These are phyloP conservation scores for Lactifluus piperatus DNA, from an alignment of 768 basidiomycete species.

Conservation along the genomic window DNA sequence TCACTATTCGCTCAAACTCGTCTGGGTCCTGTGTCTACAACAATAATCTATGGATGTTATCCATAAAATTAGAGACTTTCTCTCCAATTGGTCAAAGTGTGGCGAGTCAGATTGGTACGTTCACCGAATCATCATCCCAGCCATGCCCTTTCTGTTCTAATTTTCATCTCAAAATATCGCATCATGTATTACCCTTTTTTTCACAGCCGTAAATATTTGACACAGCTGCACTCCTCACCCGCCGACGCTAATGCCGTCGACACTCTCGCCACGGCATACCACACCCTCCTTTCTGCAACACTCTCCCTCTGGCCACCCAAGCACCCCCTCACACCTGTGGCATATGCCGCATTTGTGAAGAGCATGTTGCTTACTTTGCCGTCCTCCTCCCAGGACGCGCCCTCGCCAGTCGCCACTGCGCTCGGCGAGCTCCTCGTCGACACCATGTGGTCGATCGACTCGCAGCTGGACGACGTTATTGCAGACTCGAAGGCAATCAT, in stretches of 20 bases:
- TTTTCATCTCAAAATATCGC: not conserved
- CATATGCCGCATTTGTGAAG: slow-evolving; percentile 55
- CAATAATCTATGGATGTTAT: slow-evolving; percentile 16
- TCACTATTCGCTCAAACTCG: not conserved
- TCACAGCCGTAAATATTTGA: slow-evolving; percentile 51
- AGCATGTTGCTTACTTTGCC: slow-evolving; percentile 54
- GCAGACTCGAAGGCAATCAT: slow-evolving; percentile 40
- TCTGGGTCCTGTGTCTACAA: not conserved
- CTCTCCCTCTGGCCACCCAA: slow-evolving; percentile 48
- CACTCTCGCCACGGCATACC: slow-evolving; percentile 56
- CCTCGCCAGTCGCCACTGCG: slow-evolving; percentile 33
- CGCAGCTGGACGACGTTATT: slow-evolving; percentile 63
- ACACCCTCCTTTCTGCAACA: slow-evolving; percentile 54
- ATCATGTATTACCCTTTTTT: not conserved
- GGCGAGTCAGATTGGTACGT: slow-evolving; percentile 18
- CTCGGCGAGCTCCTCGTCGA: slow-evolving; percentile 70
- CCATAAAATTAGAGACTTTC: slow-evolving; percentile 7
- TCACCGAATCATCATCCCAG: not conserved
- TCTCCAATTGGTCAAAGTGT: slow-evolving; percentile 16
- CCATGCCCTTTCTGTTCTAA: not conserved
- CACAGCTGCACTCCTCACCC: slow-evolving; percentile 50
- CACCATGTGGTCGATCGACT: slow-evolving; percentile 74
- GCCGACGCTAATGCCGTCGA: slow-evolving; percentile 44
- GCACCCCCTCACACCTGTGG: slow-evolving; percentile 37
- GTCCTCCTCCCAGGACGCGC: slow-evolving; percentile 44